Evolutionary conservation across 768 basidiomycete genomes (phyloP), one percentile per base, ranked within the genome.

Genomic region (Boletus sensibilis): DNA sequence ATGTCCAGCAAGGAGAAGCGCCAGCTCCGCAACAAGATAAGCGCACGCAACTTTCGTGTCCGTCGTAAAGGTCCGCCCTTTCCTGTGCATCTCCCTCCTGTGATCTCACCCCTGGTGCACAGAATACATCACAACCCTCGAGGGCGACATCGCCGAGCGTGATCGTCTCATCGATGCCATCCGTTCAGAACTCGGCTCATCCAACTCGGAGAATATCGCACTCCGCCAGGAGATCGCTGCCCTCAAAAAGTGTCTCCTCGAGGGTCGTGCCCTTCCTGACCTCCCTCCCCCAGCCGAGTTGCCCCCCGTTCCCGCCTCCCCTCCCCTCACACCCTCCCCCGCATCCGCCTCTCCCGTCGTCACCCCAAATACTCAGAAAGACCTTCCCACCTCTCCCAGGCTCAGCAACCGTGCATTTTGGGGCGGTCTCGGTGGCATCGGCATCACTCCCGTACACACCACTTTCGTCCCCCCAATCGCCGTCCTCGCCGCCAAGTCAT

Each of bases 1-100:
- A 90, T 99, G 83, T 85, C 85, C 6, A 88, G 86, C 66, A 98
- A 96, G 76, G 95, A 98, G 78, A 98, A 98, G 74, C 77, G 97
- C 10, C 96, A 98, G 72, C 76, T 98, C 41, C 73, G 96, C 49
- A 99, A 99, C 77, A 99, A 99, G 85, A 94, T 98, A 64, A 89
- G 87, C 61, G 96, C 96, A 0, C 77, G 95, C 52, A 97, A 96
- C 70, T 98, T 98, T 75, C 81, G 96, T n/a, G 91, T 94, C 29
- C 77, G 96, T 37, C 79, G 94, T 71, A 98, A 98, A 78, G 95
- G 92, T 90, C 29, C 45, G 73, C 68, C 5, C 2, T 9, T 10
- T 4, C 27, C 21, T n/a, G 10, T 2, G 2, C 16, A 29, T 1
- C 42, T 3, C 18, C 12, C 7, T 11, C 8, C 8, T 11, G 18